Percentiles rank a stretch among this genome's conserved stretches.
Conservation (phyloP, 2,329 filamentous ascomycete species). For the Endoconidiophora laricicola region DNA sequence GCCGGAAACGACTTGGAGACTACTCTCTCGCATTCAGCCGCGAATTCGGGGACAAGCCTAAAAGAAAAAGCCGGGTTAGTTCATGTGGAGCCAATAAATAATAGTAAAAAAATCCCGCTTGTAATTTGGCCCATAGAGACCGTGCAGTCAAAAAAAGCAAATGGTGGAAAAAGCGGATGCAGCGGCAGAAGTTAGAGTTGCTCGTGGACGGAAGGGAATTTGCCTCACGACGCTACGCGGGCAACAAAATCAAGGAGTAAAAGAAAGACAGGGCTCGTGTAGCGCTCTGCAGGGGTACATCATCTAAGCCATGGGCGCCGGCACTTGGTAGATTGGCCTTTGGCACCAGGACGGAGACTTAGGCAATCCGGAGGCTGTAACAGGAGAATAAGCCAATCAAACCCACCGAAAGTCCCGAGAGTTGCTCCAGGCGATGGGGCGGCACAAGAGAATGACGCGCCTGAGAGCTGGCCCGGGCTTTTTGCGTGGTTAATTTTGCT, state of each 20-base stretch:
- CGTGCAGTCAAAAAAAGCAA: background rate
- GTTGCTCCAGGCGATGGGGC: background rate
- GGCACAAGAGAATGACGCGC: background rate
- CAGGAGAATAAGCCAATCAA: slow-evolving; percentile 4
- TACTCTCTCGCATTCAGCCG: slow-evolving; percentile 43
- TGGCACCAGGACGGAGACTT: background rate
- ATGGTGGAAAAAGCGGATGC: background rate
- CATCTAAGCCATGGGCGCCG: background rate
- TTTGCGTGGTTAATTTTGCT: background rate
- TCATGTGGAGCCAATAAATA: slow-evolving; percentile 13
- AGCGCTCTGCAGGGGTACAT: too few relatives aligned
- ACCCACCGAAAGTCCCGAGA: slow-evolving; percentile 2
- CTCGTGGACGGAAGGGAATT: background rate
- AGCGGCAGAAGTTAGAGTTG: background rate
- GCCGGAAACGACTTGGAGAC: slow-evolving; percentile 44
- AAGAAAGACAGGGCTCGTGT: background rate
- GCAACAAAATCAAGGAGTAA: background rate
- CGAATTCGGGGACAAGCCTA: slow-evolving; percentile 38
- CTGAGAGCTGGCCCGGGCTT: too few relatives aligned
- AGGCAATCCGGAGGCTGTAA: slow-evolving; percentile 2
- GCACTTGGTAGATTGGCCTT: background rate
- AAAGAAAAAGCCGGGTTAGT: slow-evolving; percentile 3
- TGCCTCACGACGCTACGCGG: background rate
- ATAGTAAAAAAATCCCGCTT: slow-evolving; percentile 10
- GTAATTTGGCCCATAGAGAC: too few relatives aligned